Evolutionary conservation across 768 basidiomycete species (phyloP).

Genomic region (Amanita phalloides): DNA sequence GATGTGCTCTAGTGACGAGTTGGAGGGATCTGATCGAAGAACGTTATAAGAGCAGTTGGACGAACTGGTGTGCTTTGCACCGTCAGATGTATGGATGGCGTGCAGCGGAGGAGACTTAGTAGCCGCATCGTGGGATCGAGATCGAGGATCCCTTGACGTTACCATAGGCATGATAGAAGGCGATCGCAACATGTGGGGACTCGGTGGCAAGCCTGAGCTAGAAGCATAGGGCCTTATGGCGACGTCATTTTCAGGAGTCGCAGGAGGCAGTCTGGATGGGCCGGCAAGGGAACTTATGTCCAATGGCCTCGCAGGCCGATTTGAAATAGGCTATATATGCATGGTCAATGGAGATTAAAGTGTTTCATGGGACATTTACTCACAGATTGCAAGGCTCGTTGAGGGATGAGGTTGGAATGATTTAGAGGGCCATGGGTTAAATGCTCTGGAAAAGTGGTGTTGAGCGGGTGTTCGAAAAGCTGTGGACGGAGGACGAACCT

Average conservation of each 20-base stretch:
- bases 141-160: slow-evolving; percentile 5
- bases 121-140: slow-evolving; percentile 4
- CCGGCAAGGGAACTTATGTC: neutral
- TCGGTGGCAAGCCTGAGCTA: slow-evolving; percentile 4
- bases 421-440: slow-evolving; percentile 2
- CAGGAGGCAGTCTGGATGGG: neutral
- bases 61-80: slow-evolving; percentile 1
- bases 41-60: slow-evolving; percentile 29
- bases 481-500: slow-evolving; percentile 19
- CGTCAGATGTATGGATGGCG: neutral
- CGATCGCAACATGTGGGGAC: slow-evolving; percentile 3
- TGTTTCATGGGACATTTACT: neutral
- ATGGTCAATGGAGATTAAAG: neutral
- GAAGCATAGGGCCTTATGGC: neutral
- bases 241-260: slow-evolving; percentile 1
- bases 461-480: neutral
- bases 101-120: slow-evolving; percentile 1
- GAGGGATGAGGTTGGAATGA: neutral
- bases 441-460: slow-evolving; percentile 9
- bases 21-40: slow-evolving; percentile 30
- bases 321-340: neutral
- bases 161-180: neutral
- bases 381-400: neutral
- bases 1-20: slow-evolving; percentile 31
- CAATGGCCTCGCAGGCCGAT: neutral